Evolutionary conservation across 768 basidiomycete species (phyloP), one percentile per base, ranked within the genome.

Genomic region (Termitomyces bulborhizus): DNA sequence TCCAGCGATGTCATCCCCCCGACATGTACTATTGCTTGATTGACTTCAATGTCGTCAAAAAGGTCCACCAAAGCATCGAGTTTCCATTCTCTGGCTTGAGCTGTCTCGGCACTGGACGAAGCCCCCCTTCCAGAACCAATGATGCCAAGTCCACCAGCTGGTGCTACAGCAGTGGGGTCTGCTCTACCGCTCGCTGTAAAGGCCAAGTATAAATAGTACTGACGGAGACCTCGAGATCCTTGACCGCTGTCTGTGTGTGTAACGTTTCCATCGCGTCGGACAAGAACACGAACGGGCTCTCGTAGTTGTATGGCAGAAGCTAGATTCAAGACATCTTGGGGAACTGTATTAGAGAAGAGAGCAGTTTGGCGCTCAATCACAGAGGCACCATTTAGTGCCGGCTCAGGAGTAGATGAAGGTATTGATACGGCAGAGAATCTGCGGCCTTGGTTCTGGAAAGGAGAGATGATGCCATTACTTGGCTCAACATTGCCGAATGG

Each of bases 281-380:
- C 97, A 18, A 99, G 84, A n/a, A 99, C 97, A 26, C 97, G 84
- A 41, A 99, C 94, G 21, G 97, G 96, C 68, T 99, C 97, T 51
- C 90, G 85, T 11, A 99, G 82, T 65, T 97, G 90, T 55, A 99
- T 93, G 4, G 89, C 85, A 52, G 91, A 85, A 1, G 94, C 94
- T 41, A 99, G 85, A 68, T 95, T 98, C 59, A 99, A 82, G 11
- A 99, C 97, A 66, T 99, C 97, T 67, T 96, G 93, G 15, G 93
- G 96, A 16, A 97, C 95, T 3, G 97, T 99, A 68, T 98, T 98
- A 37, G 93, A 96, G 71, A 98, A 98, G n/a, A 93, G 76, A 6
- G 90, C 92, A 4, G 92, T 93, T 69, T 95, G 93, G 26, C 94
- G 85, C 61, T 95, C 93, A 46, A 88, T 78, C 1, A 66, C 58